These are phyloP conservation scores for Apophysomyces ossiformis DNA, from an alignment of 371 early-diverging fungal species.

Conservation along the genomic window DNA sequence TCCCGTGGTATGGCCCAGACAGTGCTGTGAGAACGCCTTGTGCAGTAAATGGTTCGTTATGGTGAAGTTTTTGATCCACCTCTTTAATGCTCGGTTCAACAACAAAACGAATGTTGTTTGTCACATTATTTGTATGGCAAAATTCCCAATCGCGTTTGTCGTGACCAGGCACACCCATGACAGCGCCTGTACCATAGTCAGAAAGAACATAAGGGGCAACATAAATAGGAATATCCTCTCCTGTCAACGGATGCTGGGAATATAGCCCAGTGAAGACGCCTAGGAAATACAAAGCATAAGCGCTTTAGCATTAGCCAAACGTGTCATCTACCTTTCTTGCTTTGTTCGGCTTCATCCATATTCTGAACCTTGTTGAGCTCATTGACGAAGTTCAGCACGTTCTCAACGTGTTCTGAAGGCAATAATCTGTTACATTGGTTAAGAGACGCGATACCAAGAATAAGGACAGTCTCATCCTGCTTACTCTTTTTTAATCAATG, in stretches of 20 bases:
- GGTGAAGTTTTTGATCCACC: conserved; percentile 20
- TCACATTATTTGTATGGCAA: conserved; percentile 53
- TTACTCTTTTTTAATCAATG: conserved; percentile 41
- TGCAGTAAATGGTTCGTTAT: conserved; percentile 48
- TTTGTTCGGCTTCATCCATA: conserved; percentile 53
- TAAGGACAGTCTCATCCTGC: neutral
- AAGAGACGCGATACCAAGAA: too few species aligned
- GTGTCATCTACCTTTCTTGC: conserved; percentile 37
- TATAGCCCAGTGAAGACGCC: conserved; percentile 73
- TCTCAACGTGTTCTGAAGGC: conserved; percentile 51
- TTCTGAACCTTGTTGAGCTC: conserved; percentile 51
- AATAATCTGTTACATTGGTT: conserved; percentile 29
- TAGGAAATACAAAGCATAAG: conserved; percentile 1
- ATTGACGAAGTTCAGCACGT: conserved; percentile 59
- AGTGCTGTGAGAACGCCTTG: conserved; percentile 62
- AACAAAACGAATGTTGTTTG: conserved; percentile 48
- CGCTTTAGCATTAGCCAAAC: too few species aligned
- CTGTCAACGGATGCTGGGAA: conserved; percentile 70
- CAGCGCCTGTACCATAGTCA: conserved; percentile 85
- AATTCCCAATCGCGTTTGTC: conserved; percentile 81
- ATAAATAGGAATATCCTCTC: conserved; percentile 71
- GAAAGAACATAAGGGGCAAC: conserved; percentile 80
- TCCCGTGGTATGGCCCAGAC: conserved; percentile 60
- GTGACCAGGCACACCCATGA: conserved; percentile 90
- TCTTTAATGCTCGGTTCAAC: conserved; percentile 51